Evolutionary conservation across 257 asterid species (phyloP), one percentile per base, ranked within the genome.

Genomic region (Voacanga thouarsii): DNA sequence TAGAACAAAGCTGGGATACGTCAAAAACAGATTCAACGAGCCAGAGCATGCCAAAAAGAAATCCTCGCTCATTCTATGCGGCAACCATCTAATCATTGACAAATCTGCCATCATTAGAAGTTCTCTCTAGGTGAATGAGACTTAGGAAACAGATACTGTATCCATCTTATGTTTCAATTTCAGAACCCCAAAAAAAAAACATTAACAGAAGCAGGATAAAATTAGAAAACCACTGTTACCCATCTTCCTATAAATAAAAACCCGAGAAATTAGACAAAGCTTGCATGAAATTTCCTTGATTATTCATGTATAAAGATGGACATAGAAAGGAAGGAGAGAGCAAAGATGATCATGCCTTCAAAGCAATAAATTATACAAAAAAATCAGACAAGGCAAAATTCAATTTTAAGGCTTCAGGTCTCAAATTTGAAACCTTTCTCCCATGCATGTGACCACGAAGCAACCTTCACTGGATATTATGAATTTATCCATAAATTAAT

Each of bases 201-300:
- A 33, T 75, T 28, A 18, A 75, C 50, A 57, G 33, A 75, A 61
- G 79, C 49, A 47, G 53, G 9, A 28, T 28, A 64, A 26, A 60
- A 9, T 12, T 10, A n/a, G 18, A 60, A 11, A 3, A 19, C 19
- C 19, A 9, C 39, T 12, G 39, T 60, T 12, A 11, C 5, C 37
- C 16, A 11, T 60, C 18, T 6, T 60, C 67, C 18, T 24, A 2
- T 1, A 64, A 33, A 15, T 44, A 30, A 3, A 5, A 12, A 30
- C 45, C 45, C 70, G 43, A 63, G 4, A 28, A 63, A 12, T 14
- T 14, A 39, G 23, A 28, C 4, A 14, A 21, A 28, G 12, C 43
- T 28, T 63, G 21, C 3, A 12, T 5, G 5, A 6, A 16, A 16
- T 7, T 68, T 12, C 26, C 30, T 41, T 68, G 53, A 41, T 19